Percentiles rank a stretch among this genome's conserved stretches.
These are phyloP conservation scores for Leucocoprinus birnbaumii DNA, from an alignment of 768 basidiomycete genomes.

Conservation along the genomic window DNA sequence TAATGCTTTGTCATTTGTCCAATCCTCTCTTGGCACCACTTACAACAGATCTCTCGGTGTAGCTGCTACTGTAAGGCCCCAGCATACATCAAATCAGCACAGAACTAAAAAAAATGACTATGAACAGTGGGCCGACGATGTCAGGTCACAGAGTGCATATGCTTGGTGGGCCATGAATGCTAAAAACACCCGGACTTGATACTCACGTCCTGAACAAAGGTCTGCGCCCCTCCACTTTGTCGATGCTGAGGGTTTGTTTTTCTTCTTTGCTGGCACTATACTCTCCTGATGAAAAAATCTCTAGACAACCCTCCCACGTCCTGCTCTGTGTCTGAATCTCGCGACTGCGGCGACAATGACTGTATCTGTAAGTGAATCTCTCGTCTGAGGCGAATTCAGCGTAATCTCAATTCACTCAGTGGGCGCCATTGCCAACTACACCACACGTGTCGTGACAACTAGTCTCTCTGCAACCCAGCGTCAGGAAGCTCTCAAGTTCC, in stretches of 20 bases:
- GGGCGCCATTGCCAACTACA: constrained; percentile 57
- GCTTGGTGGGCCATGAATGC: background rate
- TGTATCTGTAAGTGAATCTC: constrained; percentile 36
- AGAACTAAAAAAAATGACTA: background rate
- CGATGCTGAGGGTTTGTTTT: constrained; percentile 42
- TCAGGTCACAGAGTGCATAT: constrained; percentile 28
- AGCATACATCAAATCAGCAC: background rate
- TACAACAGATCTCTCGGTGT: constrained; percentile 45
- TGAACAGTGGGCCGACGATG: constrained; percentile 48
- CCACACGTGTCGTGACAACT: constrained; percentile 41
- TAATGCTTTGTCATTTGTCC: constrained; percentile 44
- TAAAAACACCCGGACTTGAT: background rate
- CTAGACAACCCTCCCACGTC: constrained; percentile 41
- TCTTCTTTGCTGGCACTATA: background rate
- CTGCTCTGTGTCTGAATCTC: constrained; percentile 44
- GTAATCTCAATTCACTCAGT: constrained; percentile 25
- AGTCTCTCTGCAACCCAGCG: constrained; percentile 37
- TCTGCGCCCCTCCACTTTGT: constrained; percentile 44
- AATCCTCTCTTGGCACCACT: constrained; percentile 38
- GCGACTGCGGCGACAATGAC: constrained; percentile 39
- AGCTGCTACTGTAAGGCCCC: constrained; percentile 38
- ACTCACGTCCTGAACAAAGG: constrained; percentile 24
- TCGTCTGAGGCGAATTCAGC: background rate
- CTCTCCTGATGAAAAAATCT: background rate
- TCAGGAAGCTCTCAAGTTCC: constrained; percentile 52